These are phyloP conservation scores for Phaeophleospora eucalypticola DNA, from an alignment of 2,329 filamentous ascomycete species.

Conservation along the genomic window DNA sequence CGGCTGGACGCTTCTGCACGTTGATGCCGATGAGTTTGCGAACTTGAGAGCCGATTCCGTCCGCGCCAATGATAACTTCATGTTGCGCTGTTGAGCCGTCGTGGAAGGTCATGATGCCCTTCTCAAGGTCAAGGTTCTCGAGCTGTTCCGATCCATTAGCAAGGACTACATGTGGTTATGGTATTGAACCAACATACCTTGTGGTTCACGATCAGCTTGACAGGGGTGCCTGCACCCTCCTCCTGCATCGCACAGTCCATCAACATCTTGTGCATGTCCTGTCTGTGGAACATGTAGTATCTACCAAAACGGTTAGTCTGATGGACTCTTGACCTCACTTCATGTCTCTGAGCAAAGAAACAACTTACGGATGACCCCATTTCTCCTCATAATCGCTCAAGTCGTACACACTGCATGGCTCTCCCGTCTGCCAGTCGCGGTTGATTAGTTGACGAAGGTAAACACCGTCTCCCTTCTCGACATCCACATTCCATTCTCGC, in stretches of 20 bases:
- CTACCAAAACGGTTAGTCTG: conserved; percentile 6
- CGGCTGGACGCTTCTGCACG: conserved; percentile 56
- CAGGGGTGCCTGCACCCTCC: conserved; percentile 52
- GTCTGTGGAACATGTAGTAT: conserved; percentile 67
- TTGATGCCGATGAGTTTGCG: conserved; percentile 60
- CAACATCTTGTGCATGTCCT: conserved; percentile 65
- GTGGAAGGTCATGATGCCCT: conserved; percentile 47
- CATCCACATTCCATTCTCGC: conserved; percentile 63
- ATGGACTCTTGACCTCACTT: background rate
- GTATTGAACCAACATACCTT: conserved; percentile 16
- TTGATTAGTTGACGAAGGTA: conserved; percentile 64
- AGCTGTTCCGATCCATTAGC: background rate
- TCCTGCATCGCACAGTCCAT: conserved; percentile 54
- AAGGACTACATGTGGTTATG: background rate
- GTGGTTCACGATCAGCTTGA: conserved; percentile 55
- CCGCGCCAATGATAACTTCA: conserved; percentile 60
- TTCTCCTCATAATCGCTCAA: conserved; percentile 61
- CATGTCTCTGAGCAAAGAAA: background rate
- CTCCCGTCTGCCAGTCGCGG: conserved; percentile 65
- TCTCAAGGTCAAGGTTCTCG: conserved; percentile 47
- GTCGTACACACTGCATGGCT: conserved; percentile 61
- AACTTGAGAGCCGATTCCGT: conserved; percentile 64
- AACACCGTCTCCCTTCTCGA: conserved; percentile 61
- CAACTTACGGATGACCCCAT: conserved; percentile 54
- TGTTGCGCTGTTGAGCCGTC: conserved; percentile 51